A percentile compares a stretch with the other conserved stretches of the same genome.
Conservation (phyloP, 2,329 filamentous ascomycete genomes). For the Pseudogymnoascus sp. region DNA sequence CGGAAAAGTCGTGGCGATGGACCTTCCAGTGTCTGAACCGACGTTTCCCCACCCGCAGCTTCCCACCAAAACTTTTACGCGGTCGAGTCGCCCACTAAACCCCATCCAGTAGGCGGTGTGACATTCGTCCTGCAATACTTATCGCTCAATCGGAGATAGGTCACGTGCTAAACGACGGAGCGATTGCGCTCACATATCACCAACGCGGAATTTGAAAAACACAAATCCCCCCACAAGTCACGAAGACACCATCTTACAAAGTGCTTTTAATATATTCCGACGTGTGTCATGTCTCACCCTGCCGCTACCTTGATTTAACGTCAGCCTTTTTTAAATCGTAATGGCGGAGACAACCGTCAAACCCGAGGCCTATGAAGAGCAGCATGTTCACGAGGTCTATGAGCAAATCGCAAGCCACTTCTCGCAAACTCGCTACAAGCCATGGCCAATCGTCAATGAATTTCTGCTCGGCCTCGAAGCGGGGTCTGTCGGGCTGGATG, state of each 20-base stretch:
- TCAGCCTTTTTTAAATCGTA: not conserved
- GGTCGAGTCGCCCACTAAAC: not conserved
- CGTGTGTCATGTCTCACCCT: not conserved
- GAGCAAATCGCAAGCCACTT: slow-evolving; percentile 80
- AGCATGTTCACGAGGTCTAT: slow-evolving; percentile 89
- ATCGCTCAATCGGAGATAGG: not conserved
- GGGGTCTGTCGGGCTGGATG: slow-evolving; percentile 77
- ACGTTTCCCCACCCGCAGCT: not conserved
- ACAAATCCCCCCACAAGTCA: not conserved
- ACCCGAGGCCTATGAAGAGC: slow-evolving; percentile 62
- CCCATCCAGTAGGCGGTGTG: not conserved
- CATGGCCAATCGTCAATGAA: slow-evolving; percentile 83
- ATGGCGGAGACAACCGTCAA: slow-evolving; percentile 26
- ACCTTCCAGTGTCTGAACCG: not conserved
- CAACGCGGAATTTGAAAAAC: not conserved
- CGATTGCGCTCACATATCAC: slow-evolving; percentile 7
- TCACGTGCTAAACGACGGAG: slow-evolving; percentile 3
- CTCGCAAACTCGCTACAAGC: slow-evolving; percentile 70
- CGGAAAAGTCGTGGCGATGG: slow-evolving; percentile 3
- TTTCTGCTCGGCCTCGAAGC: slow-evolving; percentile 62
- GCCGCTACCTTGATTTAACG: not conserved
- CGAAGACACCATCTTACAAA: slow-evolving; percentile 1
- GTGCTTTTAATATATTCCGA: not conserved
- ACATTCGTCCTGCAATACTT: slow-evolving; percentile 1
- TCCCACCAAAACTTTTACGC: slow-evolving; percentile 9